Base-by-base conservation (phyloP, 352 stramenopile genomes). In the Phytopythium helicoides region DNA sequence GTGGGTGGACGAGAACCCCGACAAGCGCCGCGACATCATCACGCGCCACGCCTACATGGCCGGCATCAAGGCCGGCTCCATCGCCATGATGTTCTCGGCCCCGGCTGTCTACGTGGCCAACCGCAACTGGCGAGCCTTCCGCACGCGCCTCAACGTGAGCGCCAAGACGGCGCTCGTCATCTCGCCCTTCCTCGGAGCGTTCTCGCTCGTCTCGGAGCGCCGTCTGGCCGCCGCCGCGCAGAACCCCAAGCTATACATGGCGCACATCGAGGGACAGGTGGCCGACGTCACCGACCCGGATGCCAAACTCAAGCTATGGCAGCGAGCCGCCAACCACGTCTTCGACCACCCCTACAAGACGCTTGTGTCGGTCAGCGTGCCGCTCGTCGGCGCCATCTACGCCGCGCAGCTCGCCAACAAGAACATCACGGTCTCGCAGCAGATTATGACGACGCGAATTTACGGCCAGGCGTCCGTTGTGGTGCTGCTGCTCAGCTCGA, bases 371-470 rank as follows among this genome's bases (percentile, higher is more conserved):
- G 61, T 81, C n/a, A 76, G 75, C 48, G 58, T 73, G 47, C 78
- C 78, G 31, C 62, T 87, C 16, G 79, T 89, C 0, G 66, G 71
- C 18, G 55, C 74, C 52, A 89, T 89, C 56, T 86, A 71, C 60
- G 58, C 64, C 34, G 65, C 58, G 49, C 78, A 89, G 56, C 58
- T 47, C 52, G 66, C 66, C 35, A 87, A 89, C 65, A 71, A 52
- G 56, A 66, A 64, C 41, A 80, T 89, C 53, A 57, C 70, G 53
- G 47, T 52, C 12, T 87, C 79, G 47, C 76, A 89, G 68, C 71
- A 87, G 73, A 72, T 89, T 60, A 89, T 89, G 79, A 75, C 86
- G 58, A 81, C 79, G 45, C 73, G 79, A 22, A 76, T 89, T 39
- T 89, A 89, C 68, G 79, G 75, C 14, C 79, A 89, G 42, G 62